Evolutionary conservation across 2,329 filamentous ascomycete genomes (phyloP).

Genomic region (Emmonsiellopsis sp.): DNA sequence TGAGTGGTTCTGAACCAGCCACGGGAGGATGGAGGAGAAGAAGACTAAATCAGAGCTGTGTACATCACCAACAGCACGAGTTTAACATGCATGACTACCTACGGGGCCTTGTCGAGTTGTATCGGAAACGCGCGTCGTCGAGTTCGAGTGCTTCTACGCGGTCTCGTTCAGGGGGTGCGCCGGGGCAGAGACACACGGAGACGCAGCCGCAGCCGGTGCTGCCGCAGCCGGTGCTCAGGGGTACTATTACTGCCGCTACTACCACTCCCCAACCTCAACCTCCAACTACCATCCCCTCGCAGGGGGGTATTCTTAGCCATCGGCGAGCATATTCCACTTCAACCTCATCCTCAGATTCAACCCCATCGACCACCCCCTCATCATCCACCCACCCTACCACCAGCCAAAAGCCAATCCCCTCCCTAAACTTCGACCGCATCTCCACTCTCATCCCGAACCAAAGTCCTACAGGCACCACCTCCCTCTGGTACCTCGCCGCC

Average conservation of each 20-base stretch:
- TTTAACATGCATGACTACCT: not conserved
- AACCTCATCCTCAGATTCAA: not conserved
- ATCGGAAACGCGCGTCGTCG: not conserved
- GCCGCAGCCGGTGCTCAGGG: too few species aligned
- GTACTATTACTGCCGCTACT: too few species aligned
- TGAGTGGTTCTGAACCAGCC: too few species aligned
- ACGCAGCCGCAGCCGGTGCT: too few species aligned
- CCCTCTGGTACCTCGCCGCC: slow-evolving; percentile 18
- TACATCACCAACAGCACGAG: too few species aligned
- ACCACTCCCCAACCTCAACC: too few species aligned
- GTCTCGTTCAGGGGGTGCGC: not conserved
- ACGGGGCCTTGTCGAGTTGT: not conserved
- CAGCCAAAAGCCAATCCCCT: not conserved
- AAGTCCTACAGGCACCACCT: slow-evolving; percentile 2
- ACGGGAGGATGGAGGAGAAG: not conserved
- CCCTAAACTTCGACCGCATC: not conserved
- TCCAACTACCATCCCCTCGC: too few species aligned
- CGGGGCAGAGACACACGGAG: too few species aligned
- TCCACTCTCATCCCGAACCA: not conserved
- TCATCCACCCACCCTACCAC: not conserved
- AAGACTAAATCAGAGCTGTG: not conserved
- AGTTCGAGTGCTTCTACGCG: not conserved
- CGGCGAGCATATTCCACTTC: not conserved
- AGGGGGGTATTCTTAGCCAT: too few species aligned
- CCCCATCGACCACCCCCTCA: too few species aligned